phyloP scores from a whole-genome alignment of 2,329 filamentous ascomycete genomes.

The Verticillium albo-atrum region DNA sequence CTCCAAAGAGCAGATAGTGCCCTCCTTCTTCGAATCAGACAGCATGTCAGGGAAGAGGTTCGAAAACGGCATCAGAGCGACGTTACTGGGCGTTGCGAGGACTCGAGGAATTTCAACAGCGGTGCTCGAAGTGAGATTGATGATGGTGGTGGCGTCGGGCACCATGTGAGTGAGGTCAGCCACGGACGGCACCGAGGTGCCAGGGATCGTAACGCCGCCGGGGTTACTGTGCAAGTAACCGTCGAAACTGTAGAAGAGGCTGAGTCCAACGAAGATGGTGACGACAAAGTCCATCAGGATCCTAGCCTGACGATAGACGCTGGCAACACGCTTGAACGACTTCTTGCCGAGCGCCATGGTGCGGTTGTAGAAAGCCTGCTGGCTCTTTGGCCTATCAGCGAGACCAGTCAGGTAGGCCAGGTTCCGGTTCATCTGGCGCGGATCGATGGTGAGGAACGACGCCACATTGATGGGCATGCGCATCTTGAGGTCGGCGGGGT shows the following conservation, averaged over 20 bases:
- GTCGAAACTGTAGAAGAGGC: background rate
- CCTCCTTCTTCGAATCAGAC: conserved; percentile 19
- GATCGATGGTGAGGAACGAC: conserved; percentile 46
- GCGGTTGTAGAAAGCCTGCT: background rate
- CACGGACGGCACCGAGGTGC: conserved; percentile 3
- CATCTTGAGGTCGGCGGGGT: conserved; percentile 28
- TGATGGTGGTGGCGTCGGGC: conserved; percentile 25
- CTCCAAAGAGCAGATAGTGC: conserved; percentile 39
- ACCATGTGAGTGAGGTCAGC: conserved; percentile 11
- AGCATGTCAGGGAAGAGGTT: conserved; percentile 34
- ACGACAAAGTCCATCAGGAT: background rate
- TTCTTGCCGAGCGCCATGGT: background rate
- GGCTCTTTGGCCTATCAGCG: background rate
- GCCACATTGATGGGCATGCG: conserved; percentile 42
- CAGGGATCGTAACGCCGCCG: background rate
- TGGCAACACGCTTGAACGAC: background rate
- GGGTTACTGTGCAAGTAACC: background rate
- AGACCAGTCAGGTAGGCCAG: conserved; percentile 41
- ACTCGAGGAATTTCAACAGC: conserved; percentile 23
- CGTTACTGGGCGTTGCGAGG: conserved; percentile 18
- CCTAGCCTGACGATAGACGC: background rate
- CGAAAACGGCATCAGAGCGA: conserved; percentile 29
- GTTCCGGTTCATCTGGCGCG: conserved; percentile 49
- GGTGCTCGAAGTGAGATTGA: conserved; percentile 31
- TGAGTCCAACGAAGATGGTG: background rate